Conservation (phyloP, 1,139 yeast genomes). For the Taiozyma sp. region DNA sequence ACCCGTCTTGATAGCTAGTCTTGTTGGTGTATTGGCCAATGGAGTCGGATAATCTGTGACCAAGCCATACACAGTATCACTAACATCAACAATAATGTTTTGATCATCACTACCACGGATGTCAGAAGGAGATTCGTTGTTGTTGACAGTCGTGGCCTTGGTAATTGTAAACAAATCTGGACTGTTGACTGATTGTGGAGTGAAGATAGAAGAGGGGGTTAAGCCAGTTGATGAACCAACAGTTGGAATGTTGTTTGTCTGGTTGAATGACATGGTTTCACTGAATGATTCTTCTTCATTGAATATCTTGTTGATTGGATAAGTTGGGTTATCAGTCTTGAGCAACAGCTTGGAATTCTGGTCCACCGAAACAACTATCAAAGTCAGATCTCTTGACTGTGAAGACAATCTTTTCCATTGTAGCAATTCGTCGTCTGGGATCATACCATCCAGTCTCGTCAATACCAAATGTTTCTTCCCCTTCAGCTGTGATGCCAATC, state of each 20-base stretch:
- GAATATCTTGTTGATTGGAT: slow-evolving; percentile 30
- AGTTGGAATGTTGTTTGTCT: slow-evolving; percentile 21
- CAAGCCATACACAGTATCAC: slow-evolving; percentile 59
- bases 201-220: slow-evolving; percentile 27
- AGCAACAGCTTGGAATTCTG: slow-evolving; percentile 55
- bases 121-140: slow-evolving; percentile 19
- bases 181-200: slow-evolving; percentile 31
- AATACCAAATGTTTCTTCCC: slow-evolving; percentile 58
- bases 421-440: slow-evolving; percentile 74
- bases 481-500: slow-evolving; percentile 32
- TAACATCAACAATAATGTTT: slow-evolving; percentile 34
- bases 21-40: slow-evolving; percentile 63
- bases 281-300: slow-evolving; percentile 22
- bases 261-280: slow-evolving; percentile 13
- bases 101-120: slow-evolving; percentile 24
- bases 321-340: slow-evolving; percentile 28
- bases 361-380: slow-evolving; percentile 73
- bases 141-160: slow-evolving; percentile 14
- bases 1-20: slow-evolving; percentile 70
- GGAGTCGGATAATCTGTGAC: slow-evolving; percentile 60
- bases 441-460: slow-evolving; percentile 64
- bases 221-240: slow-evolving; percentile 22
- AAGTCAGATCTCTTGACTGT: slow-evolving; percentile 55
- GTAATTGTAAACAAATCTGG: slow-evolving; percentile 38
- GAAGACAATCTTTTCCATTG: slow-evolving; percentile 72